Conservation (phyloP, 108 stramenopile species). For the Cyclotella sp. region DNA sequence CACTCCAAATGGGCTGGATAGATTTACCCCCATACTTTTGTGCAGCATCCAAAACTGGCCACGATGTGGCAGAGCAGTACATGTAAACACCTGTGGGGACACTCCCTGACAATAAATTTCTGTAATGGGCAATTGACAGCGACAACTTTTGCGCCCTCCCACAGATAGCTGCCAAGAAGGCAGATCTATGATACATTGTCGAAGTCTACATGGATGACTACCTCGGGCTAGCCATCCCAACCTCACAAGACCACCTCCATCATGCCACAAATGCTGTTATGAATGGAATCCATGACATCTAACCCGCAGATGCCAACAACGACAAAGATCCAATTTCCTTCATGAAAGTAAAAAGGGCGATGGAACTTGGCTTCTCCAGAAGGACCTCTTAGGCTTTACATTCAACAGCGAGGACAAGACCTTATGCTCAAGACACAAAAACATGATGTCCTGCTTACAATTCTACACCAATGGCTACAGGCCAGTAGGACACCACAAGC, state of each 20-base stretch:
- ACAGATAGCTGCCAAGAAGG: not conserved
- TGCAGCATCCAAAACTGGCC: constrained; percentile 25
- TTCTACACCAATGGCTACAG: not conserved
- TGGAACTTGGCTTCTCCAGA: not conserved
- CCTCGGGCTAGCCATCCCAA: constrained; percentile 1
- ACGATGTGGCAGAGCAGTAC: constrained; percentile 29
- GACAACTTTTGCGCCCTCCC: not conserved
- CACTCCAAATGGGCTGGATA: constrained; percentile 15
- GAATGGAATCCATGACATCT: constrained; percentile 18
- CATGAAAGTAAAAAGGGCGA: constrained; percentile 6
- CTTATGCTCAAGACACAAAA: too few relatives aligned
- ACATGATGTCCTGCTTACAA: not conserved
- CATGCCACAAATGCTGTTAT: not conserved
- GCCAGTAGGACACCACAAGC: not conserved
- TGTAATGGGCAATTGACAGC: not conserved
- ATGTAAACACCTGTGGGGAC: not conserved
- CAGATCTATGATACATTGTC: not conserved
- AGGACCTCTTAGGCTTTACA: not conserved
- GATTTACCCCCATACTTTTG: constrained; percentile 10
- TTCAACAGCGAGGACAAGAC: constrained; percentile 10
- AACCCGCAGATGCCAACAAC: not conserved
- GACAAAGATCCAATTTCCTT: constrained; percentile 33
- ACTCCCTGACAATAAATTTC: not conserved
- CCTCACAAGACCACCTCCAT: not conserved
- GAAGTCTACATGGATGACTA: constrained; percentile 41